Conservation (phyloP, 163 green algal species). For the Scenedesmus sp. region DNA sequence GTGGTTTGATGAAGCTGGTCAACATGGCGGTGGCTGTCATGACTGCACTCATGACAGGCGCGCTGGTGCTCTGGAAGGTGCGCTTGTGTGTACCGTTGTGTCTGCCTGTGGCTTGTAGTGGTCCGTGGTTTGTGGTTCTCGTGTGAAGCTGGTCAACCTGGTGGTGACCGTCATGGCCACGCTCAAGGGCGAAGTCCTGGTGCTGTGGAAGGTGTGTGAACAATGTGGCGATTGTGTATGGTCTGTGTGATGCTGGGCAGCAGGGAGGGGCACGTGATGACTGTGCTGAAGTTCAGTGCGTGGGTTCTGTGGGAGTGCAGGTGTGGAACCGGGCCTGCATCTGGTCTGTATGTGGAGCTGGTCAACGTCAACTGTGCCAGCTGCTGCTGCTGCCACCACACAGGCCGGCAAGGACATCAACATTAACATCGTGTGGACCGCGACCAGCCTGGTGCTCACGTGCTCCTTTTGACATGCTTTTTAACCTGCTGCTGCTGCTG, state of each 20-base stretch:
- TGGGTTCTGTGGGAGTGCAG: no score
- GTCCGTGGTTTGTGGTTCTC: constrained; percentile 44
- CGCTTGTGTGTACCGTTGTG: neutral
- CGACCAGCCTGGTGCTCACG: constrained; percentile 37
- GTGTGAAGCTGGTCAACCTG: constrained; percentile 77
- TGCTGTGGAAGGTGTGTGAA: constrained; percentile 19
- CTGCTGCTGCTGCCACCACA: neutral
- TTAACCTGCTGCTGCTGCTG: neutral
- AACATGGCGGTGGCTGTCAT: constrained; percentile 70
- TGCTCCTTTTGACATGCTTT: neutral
- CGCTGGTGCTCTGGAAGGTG: constrained; percentile 51
- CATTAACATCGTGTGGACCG: constrained; percentile 51
- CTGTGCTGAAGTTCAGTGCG: no score
- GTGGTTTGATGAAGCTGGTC: constrained; percentile 74
- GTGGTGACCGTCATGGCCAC: constrained; percentile 64
- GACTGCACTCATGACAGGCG: constrained; percentile 54
- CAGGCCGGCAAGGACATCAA: constrained; percentile 44
- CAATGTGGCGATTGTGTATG: no score
- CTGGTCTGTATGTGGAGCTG: no score
- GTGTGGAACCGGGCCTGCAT: no score
- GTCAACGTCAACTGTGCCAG: neutral
- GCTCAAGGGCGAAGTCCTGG: constrained; percentile 54
- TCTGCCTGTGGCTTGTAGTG: neutral
- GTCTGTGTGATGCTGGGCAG: no score
- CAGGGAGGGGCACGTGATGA: no score